These are phyloP conservation scores for Zygotorulaspora chibaensis DNA, from an alignment of 805 yeast genomes.

Conservation along the genomic window DNA sequence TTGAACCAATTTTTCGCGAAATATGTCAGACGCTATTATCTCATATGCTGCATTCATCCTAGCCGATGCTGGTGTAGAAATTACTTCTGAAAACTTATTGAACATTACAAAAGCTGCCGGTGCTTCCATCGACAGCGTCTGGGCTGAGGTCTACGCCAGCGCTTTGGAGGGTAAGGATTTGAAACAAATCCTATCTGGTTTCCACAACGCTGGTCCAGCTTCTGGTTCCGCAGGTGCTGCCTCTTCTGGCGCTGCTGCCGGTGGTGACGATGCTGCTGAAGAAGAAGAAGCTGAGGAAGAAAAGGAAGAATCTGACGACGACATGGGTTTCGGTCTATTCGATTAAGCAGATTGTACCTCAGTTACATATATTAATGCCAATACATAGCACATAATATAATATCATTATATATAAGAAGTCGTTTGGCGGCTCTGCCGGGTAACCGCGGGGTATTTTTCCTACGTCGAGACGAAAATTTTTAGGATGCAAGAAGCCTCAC, in stretches of 20 bases:
- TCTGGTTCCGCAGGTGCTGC: conserved; percentile 45
- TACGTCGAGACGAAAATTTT: too few species aligned
- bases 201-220: conserved; percentile 43
- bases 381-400: too few species aligned
- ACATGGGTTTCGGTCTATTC: conserved; percentile 91
- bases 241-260: conserved; percentile 44
- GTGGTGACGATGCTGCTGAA: conserved; percentile 51
- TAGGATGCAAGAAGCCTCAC: background rate
- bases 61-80: conserved; percentile 95
- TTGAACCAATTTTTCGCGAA: background rate
- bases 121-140: conserved; percentile 63
- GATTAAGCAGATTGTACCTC: conserved; percentile 50
- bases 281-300: conserved; percentile 57
- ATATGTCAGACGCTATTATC: conserved; percentile 91
- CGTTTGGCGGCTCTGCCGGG: too few species aligned
- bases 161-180: conserved; percentile 81
- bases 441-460: too few species aligned
- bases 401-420: too few species aligned
- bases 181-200: conserved; percentile 61
- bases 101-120: conserved; percentile 75
- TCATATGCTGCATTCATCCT: conserved; percentile 98
- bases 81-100: conserved; percentile 75
- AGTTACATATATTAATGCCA: background rate
- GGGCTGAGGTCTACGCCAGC: conserved; percentile 79
- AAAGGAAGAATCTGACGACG: conserved; percentile 72